phyloP scores from a whole-genome alignment of 192 early-diverging fungal species.

The Obelidium mucronatum region DNA sequence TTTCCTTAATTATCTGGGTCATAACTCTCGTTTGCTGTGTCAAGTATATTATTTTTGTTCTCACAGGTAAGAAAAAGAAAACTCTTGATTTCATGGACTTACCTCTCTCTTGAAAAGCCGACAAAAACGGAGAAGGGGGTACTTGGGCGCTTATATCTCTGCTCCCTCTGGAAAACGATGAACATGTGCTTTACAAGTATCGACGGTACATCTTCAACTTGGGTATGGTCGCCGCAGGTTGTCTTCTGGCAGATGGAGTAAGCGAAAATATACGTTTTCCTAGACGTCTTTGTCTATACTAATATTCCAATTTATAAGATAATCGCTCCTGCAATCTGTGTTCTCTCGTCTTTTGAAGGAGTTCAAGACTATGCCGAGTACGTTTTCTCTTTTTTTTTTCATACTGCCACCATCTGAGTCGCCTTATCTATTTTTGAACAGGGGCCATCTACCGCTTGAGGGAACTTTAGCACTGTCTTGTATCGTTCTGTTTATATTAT shows the following conservation, averaged over 20 bases:
- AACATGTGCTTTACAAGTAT: slow-evolving; percentile 37
- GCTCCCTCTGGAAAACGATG: slow-evolving; percentile 45
- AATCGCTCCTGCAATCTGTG: slow-evolving; percentile 49
- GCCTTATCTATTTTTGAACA: not conserved
- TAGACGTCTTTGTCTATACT: slow-evolving; percentile 29
- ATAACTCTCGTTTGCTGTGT: slow-evolving; percentile 53
- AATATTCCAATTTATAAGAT: slow-evolving; percentile 31
- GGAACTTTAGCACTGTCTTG: slow-evolving; percentile 41
- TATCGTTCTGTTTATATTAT: slow-evolving; percentile 51
- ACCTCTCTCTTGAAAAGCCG: slow-evolving; percentile 50
- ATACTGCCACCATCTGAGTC: not conserved
- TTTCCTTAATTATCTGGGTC: slow-evolving; percentile 61
- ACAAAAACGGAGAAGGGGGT: slow-evolving; percentile 68
- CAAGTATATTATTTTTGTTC: slow-evolving; percentile 55
- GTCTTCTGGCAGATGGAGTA: slow-evolving; percentile 53
- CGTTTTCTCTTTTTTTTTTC: slow-evolving; percentile 17
- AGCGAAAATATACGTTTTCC: slow-evolving; percentile 4
- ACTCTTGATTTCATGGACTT: slow-evolving; percentile 2
- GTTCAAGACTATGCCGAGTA: slow-evolving; percentile 36
- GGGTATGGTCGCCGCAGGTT: slow-evolving; percentile 46
- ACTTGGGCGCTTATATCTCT: slow-evolving; percentile 62
- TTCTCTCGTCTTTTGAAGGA: slow-evolving; percentile 52
- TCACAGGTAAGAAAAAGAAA: slow-evolving; percentile 43
- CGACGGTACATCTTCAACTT: slow-evolving; percentile 35
- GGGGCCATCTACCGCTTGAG: slow-evolving; percentile 30